Evolutionary conservation across 2,329 filamentous ascomycete species (phyloP), one percentile per base, ranked within the genome.

Genomic region (Xylariaceae sp.): DNA sequence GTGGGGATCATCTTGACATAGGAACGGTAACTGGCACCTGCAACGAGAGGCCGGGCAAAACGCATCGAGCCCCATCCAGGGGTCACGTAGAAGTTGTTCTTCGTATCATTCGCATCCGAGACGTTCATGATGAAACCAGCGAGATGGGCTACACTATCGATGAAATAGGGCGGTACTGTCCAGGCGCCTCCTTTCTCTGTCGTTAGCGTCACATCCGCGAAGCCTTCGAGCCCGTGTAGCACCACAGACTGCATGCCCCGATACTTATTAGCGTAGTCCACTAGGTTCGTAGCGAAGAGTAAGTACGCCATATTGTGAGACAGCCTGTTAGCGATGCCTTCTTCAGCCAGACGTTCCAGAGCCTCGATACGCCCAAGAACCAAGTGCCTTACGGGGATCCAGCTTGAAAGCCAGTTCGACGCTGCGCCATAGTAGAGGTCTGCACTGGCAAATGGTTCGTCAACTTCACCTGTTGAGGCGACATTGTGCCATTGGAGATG

Each of bases 291-390:
- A 8, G 57, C 63, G 49, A 74, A 71, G 3, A 72, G 77, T 69
- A 83, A 85, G 77, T 89, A 89, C 7, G 85, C 84, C 79, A 88
- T 87, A 39, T 80, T 82, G 36, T 82, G 80, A 56, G 82, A 79
- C 48, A 89, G 79, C 60, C 85, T 83, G 72, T 84, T 84, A 37
- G 85, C 85, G 37, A 78, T 76, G 23, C 86, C 86, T 31, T 75
- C 77, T 44, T 79, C 73, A 2, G 82, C 82, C 62, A 84, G 83
- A 52, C 79, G 67, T 50, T 76, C 68, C 2, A 82, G 73, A 41
- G 70, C 71, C 6, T 78, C 70, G 53, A 82, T 75, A 40, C 79
- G 78, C 47, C 74, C 74, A 64, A 82, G 77, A 60, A 89, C 78
- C 19, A 87, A 74, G 65, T 87, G 87, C 36, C 81, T 75, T 53